phyloP scores from a whole-genome alignment of 2,329 filamentous ascomycete species.

The Hypoxylon sp. region DNA sequence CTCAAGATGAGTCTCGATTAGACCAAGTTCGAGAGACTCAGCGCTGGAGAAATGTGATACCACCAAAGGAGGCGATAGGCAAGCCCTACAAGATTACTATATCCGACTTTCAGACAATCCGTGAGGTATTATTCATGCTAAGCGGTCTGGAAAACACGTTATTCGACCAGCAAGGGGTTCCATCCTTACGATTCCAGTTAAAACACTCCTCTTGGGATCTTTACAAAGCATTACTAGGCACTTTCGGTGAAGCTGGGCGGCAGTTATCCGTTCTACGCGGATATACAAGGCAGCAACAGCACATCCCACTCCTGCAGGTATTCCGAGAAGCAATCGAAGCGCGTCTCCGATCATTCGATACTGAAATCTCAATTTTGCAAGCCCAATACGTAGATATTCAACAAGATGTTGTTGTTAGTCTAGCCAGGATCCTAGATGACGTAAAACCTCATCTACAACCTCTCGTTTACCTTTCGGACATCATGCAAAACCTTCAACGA shows the following conservation, averaged over 20 bases:
- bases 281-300: conserved; percentile 55
- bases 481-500: conserved; percentile 66
- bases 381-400: conserved; percentile 63
- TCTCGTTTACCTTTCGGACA: conserved; percentile 66
- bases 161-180: conserved; percentile 60
- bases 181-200: conserved; percentile 56
- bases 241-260: conserved; percentile 58
- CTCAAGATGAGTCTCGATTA: conserved; percentile 49
- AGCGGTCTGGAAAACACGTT: conserved; percentile 78
- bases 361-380: conserved; percentile 66
- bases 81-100: conserved; percentile 56
- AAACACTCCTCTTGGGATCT: conserved; percentile 59
- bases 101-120: conserved; percentile 75
- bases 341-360: conserved; percentile 67
- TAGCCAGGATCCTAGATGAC: conserved; percentile 68
- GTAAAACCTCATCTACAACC: conserved; percentile 62
- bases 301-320: conserved; percentile 71
- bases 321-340: conserved; percentile 71
- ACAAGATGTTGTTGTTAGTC: conserved; percentile 68
- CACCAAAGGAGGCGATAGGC: conserved; percentile 44
- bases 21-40: conserved; percentile 54
- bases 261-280: conserved; percentile 56
- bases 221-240: conserved; percentile 57
- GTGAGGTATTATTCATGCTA: conserved; percentile 87
- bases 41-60: conserved; percentile 52